These are phyloP conservation scores for Ceratocystis variospora DNA, from an alignment of 2,329 filamentous ascomycete species.

Conservation along the genomic window DNA sequence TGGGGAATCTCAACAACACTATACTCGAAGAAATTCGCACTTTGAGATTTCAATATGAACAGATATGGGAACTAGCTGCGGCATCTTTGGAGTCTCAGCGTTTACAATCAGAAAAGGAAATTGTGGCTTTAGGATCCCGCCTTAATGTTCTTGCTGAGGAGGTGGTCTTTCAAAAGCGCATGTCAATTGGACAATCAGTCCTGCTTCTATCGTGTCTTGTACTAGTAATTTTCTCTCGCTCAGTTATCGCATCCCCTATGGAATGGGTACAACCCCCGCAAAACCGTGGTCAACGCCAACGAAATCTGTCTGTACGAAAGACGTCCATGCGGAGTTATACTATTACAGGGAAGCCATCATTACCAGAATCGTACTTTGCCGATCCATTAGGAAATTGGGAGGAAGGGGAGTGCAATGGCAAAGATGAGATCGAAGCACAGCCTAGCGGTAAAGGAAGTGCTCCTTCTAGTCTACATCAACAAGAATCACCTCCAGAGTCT, in stretches of 20 bases:
- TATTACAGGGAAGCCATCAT: neutral
- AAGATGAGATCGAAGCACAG: neutral
- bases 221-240: constrained; percentile 65
- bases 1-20: constrained; percentile 74
- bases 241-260: constrained; percentile 14
- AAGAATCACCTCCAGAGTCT: constrained; percentile 10
- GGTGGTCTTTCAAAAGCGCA: constrained; percentile 71
- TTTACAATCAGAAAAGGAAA: constrained; percentile 69
- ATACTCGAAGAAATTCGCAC: constrained; percentile 67
- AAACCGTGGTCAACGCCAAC: neutral
- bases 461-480: neutral
- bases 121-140: constrained; percentile 64
- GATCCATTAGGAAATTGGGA: constrained; percentile 1
- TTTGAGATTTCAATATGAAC: constrained; percentile 78
- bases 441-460: neutral
- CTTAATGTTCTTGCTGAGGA: constrained; percentile 89
- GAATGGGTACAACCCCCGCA: constrained; percentile 9
- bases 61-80: constrained; percentile 91
- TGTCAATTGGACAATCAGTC: constrained; percentile 83
- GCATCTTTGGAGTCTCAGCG: constrained; percentile 81
- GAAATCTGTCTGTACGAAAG: neutral
- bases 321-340: neutral
- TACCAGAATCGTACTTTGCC: neutral
- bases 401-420: neutral
- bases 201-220: constrained; percentile 76